Evolutionary conservation across 495 filamentous ascomycete genomes (phyloP).

Genomic region (Neurospora sp.): DNA sequence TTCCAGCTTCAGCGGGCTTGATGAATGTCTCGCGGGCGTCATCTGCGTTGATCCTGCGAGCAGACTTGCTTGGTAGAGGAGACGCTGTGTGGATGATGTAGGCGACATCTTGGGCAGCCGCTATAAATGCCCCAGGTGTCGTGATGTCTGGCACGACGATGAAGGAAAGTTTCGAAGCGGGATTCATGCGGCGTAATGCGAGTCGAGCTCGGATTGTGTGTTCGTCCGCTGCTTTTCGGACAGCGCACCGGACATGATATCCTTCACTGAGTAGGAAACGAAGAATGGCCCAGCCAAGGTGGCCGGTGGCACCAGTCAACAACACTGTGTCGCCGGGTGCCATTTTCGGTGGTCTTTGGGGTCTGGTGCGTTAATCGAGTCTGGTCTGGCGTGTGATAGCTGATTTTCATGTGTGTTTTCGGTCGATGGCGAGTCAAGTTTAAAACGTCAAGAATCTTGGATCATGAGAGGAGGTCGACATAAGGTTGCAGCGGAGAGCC

Average conservation of each 20-base stretch:
- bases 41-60: conserved; percentile 19
- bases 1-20: conserved; percentile 64
- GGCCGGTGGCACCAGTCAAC: background rate
- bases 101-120: conserved; percentile 35
- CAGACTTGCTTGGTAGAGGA: conserved; percentile 20
- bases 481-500: background rate
- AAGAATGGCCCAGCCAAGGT: conserved; percentile 20
- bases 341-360: background rate
- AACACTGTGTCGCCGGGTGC: background rate
- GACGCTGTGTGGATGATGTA: conserved; percentile 46
- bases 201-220: conserved; percentile 18
- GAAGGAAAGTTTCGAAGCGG: conserved; percentile 26
- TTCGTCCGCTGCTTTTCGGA: conserved; percentile 30
- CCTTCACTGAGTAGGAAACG: conserved; percentile 24
- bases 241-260: conserved; percentile 36
- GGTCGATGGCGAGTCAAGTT: background rate
- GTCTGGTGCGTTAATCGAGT: background rate
- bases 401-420: background rate
- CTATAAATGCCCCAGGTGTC: conserved; percentile 32
- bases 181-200: conserved; percentile 18
- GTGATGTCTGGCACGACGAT: conserved; percentile 39
- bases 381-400: background rate
- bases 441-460: background rate
- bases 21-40: conserved; percentile 48
- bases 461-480: background rate